Percentiles rank a stretch among this genome's conserved stretches.
phyloP scores from a whole-genome alignment of 768 basidiomycete species.

The Scleroderma citrinum region DNA sequence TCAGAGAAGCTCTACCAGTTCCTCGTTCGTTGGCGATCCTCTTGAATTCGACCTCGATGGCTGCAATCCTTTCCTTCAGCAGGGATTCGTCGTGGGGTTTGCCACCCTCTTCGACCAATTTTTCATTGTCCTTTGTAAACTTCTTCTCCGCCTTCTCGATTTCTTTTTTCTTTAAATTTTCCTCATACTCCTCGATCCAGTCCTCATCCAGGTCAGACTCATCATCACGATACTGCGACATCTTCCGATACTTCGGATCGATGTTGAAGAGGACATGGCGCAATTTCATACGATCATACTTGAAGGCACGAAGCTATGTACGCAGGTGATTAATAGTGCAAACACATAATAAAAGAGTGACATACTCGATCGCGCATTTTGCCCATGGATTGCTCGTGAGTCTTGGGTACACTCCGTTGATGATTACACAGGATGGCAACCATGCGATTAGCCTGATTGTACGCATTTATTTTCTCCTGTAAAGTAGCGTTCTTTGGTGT shows the following conservation, averaged over 20 bases:
- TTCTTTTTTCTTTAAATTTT: slow-evolving; percentile 68
- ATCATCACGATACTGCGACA: slow-evolving; percentile 66
- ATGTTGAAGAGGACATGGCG: slow-evolving; percentile 79
- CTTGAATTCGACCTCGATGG: slow-evolving; percentile 73
- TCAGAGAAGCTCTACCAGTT: slow-evolving; percentile 57
- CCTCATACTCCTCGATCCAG: slow-evolving; percentile 78
- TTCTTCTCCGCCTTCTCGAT: slow-evolving; percentile 91
- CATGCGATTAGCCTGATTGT: slow-evolving; percentile 94
- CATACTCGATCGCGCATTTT: slow-evolving; percentile 88
- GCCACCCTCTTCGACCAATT: slow-evolving; percentile 67
- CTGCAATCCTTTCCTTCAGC: slow-evolving; percentile 61
- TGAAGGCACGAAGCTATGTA: slow-evolving; percentile 74
- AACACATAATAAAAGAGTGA: slow-evolving; percentile 5
- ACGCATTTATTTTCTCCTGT: slow-evolving; percentile 96
- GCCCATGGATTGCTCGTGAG: slow-evolving; percentile 89
- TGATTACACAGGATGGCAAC: slow-evolving; percentile 99
- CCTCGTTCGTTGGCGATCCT: slow-evolving; percentile 78
- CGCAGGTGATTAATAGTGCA: slow-evolving; percentile 6
- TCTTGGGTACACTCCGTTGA: slow-evolving; percentile 91
- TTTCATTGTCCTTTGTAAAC: slow-evolving; percentile 91
- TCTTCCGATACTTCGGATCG: slow-evolving; percentile 79
- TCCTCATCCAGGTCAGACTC: slow-evolving; percentile 97
- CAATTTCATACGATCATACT: slow-evolving; percentile 97
- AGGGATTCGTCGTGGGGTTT: slow-evolving; percentile 51
- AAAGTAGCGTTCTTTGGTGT: slow-evolving; percentile 64